Percentiles rank a stretch among this genome's conserved stretches.
Conservation (phyloP, 2,329 filamentous ascomycete genomes). For the Ophiostoma triangulosporum region DNA sequence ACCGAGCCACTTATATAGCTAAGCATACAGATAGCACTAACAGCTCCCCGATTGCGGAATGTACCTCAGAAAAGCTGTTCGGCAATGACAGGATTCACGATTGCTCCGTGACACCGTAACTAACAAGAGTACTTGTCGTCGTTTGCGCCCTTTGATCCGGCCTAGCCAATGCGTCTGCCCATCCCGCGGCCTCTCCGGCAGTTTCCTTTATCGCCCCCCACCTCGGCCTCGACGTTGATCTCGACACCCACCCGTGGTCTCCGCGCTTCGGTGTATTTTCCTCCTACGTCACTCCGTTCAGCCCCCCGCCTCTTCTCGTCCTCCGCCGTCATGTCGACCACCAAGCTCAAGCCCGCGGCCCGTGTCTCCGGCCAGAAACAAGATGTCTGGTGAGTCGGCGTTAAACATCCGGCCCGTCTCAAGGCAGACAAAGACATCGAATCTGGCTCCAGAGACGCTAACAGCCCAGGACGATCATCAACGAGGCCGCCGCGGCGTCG, state of each 20-base stretch:
- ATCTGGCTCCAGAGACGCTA: no score
- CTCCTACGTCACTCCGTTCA: neutral
- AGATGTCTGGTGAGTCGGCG: constrained; percentile 26
- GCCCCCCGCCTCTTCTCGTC: neutral
- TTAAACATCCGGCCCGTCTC: no score
- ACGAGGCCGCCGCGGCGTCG: constrained; percentile 36
- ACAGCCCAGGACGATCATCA: constrained; percentile 33
- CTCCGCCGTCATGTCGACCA: constrained; percentile 6
- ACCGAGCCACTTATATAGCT: neutral
- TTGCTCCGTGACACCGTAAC: neutral
- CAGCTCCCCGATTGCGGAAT: constrained; percentile 1
- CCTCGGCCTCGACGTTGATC: neutral
- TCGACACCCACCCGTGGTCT: neutral
- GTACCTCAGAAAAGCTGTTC: neutral
- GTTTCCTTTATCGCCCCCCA: neutral
- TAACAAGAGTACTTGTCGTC: neutral
- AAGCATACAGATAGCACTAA: neutral
- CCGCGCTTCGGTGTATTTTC: neutral
- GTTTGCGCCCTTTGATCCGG: neutral
- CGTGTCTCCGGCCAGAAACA: constrained; percentile 26
- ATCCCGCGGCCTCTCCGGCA: constrained; percentile 1
- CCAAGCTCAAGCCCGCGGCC: constrained; percentile 27
- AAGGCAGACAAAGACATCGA: no score
- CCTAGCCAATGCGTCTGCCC: constrained; percentile 1
- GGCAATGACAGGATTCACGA: neutral